A percentile compares a stretch with the other conserved stretches of the same genome.
These are phyloP conservation scores for Santalum album DNA, from an alignment of 164 flowering plant species.

Conservation along the genomic window DNA sequence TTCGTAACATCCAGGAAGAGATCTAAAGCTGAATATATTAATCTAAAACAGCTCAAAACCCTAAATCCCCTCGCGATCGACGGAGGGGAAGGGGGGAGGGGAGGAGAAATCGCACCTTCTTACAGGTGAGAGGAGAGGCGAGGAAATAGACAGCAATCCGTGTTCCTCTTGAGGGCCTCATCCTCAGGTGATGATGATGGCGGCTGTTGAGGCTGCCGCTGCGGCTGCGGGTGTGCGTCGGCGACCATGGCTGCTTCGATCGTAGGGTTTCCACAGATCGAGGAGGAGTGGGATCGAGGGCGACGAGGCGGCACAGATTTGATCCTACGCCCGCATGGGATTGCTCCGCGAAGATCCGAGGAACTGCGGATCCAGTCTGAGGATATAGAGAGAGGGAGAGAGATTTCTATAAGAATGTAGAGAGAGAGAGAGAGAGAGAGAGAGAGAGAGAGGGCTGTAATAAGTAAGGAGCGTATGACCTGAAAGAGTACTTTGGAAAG, in stretches of 20 bases:
- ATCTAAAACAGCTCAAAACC: neutral
- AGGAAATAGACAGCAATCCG: slow-evolving; percentile 91
- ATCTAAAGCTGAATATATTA: slow-evolving; percentile 1
- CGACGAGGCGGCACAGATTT: neutral
- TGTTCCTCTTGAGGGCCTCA: slow-evolving; percentile 59
- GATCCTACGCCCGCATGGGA: neutral
- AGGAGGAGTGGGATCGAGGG: neutral
- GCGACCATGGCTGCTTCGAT: neutral
- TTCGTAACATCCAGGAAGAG: too few species aligned
- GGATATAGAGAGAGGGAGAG: too few species aligned
- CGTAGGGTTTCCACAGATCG: neutral
- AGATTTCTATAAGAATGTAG: too few species aligned
- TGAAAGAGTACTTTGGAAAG: neutral
- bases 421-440: too few species aligned
- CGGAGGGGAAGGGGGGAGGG: neutral
- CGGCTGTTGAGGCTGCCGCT: too few species aligned
- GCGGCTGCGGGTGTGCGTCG: too few species aligned
- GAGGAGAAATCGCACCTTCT: slow-evolving; percentile 50
- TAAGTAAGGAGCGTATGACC: too few species aligned
- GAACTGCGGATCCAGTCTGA: neutral
- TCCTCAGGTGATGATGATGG: slow-evolving; percentile 36
- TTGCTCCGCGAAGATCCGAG: neutral
- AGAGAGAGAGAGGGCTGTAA: too few species aligned
- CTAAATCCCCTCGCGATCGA: neutral
- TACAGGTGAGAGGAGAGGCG: slow-evolving; percentile 89